A percentile compares a stretch with the other conserved stretches of the same genome.
These are phyloP conservation scores for Phytophthora lateralis DNA, from an alignment of 352 stramenopile species.

Conservation along the genomic window DNA sequence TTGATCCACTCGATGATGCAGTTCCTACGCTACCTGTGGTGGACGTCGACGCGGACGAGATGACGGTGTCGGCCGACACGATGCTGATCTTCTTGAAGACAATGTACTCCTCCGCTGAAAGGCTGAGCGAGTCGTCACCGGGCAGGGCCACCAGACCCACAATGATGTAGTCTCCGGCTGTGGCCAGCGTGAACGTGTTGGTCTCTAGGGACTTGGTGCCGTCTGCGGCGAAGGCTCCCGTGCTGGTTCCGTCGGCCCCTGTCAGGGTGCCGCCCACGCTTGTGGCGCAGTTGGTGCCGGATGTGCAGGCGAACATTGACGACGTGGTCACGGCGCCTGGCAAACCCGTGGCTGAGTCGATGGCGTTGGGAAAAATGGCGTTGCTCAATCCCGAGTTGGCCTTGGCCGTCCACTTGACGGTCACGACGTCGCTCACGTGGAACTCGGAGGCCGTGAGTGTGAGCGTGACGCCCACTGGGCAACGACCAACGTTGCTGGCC, in stretches of 20 bases:
- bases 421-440: constrained; percentile 54
- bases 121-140: constrained; percentile 49
- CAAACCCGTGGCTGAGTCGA: constrained; percentile 49
- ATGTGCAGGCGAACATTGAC: constrained; percentile 62
- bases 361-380: constrained; percentile 68
- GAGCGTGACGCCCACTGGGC: constrained; percentile 58
- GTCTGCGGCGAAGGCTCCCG: constrained; percentile 47
- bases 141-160: constrained; percentile 68
- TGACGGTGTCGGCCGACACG: constrained; percentile 46
- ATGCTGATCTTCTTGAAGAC: constrained; percentile 73
- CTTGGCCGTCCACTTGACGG: constrained; percentile 58
- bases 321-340: constrained; percentile 44
- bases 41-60: constrained; percentile 34
- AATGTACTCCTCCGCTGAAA: constrained; percentile 68
- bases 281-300: constrained; percentile 66
- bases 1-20: constrained; percentile 13
- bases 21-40: constrained; percentile 35
- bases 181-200: constrained; percentile 54
- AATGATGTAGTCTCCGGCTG: constrained; percentile 65
- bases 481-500: constrained; percentile 55
- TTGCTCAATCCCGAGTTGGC: constrained; percentile 35
- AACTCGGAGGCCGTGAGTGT: constrained; percentile 44
- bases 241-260: constrained; percentile 38
- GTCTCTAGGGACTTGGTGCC: constrained; percentile 54
- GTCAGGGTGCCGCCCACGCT: constrained; percentile 46